These are phyloP conservation scores for Crithidia bombi DNA, from an alignment of 208 protist species.

Conservation along the genomic window DNA sequence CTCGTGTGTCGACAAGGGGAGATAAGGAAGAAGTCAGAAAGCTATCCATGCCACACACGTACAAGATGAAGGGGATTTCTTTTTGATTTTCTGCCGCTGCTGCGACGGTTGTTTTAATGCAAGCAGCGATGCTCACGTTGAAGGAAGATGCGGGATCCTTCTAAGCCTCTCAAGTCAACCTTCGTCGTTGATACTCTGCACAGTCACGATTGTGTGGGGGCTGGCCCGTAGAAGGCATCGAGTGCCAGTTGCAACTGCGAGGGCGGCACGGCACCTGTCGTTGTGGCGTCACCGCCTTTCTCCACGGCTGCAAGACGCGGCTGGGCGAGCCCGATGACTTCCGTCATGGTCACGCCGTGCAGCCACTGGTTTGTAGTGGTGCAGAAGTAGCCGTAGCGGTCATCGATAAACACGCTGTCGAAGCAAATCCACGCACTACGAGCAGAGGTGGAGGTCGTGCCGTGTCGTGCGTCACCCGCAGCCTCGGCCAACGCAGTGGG, in stretches of 20 bases:
- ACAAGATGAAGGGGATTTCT: too few relatives aligned
- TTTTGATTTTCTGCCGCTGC: too few relatives aligned
- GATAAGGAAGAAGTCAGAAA: neutral
- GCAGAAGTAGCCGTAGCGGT: slow-evolving; percentile 86
- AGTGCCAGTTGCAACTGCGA: slow-evolving; percentile 40
- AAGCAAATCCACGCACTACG: slow-evolving; percentile 63
- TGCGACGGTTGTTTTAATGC: neutral
- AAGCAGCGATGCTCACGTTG: too few relatives aligned
- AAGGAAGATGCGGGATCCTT: too few relatives aligned
- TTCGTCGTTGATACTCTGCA: neutral
- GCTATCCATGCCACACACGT: neutral
- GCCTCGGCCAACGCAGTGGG: slow-evolving; percentile 52
- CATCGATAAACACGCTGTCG: slow-evolving; percentile 80
- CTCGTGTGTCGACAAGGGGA: too few relatives aligned
- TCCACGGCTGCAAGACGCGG: slow-evolving; percentile 20
- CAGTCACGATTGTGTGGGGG: neutral
- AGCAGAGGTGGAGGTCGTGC: slow-evolving; percentile 1
- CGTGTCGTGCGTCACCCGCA: slow-evolving; percentile 35
- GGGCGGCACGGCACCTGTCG: neutral
- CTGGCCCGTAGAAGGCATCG: slow-evolving; percentile 45
- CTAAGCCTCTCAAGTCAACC: neutral
- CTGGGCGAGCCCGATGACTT: slow-evolving; percentile 85
- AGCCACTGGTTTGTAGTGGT: slow-evolving; percentile 80
- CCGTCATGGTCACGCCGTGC: slow-evolving; percentile 77
- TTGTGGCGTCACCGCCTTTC: too few relatives aligned